Evolutionary conservation across 352 stramenopile genomes (phyloP).

Genomic region (Globisporangium perplexum): DNA sequence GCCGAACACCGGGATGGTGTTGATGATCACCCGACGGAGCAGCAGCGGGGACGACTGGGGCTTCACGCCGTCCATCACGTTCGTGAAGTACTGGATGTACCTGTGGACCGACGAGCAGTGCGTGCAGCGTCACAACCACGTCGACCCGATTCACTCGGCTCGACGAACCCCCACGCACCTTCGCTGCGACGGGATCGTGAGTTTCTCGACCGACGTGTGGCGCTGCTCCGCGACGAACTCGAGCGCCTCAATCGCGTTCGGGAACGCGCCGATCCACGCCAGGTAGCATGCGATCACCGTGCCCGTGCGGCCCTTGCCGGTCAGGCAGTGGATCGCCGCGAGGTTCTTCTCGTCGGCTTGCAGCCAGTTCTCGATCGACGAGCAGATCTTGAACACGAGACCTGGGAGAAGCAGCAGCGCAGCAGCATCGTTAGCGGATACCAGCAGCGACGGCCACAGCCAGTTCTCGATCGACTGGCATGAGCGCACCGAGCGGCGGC

Average conservation of each 20-base stretch:
- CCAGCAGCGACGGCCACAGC: not conserved
- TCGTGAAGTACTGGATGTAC: slow-evolving; percentile 98
- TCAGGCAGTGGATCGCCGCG: slow-evolving; percentile 96
- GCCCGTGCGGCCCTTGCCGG: slow-evolving; percentile 92
- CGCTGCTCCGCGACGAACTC: slow-evolving; percentile 91
- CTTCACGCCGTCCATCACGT: slow-evolving; percentile 96
- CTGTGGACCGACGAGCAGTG: too few relatives aligned
- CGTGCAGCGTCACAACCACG: too few relatives aligned
- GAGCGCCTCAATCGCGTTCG: slow-evolving; percentile 91
- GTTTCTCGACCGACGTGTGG: slow-evolving; percentile 82
- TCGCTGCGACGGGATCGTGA: slow-evolving; percentile 96
- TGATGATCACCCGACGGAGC: slow-evolving; percentile 96
- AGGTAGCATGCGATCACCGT: slow-evolving; percentile 96
- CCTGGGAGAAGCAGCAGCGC: slow-evolving; percentile 19
- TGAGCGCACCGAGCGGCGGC: slow-evolving; percentile 86
- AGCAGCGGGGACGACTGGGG: slow-evolving; percentile 92
- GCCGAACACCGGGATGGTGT: slow-evolving; percentile 88
- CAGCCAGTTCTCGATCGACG: slow-evolving; percentile 97
- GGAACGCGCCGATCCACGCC: slow-evolving; percentile 91
- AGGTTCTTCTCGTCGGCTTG: slow-evolving; percentile 95
- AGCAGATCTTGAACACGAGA: slow-evolving; percentile 96
- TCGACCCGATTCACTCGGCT: too few relatives aligned
- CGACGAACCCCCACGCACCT: slow-evolving; percentile 27
- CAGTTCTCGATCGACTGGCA: not conserved
- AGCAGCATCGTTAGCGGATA: not conserved